Base-by-base conservation (phyloP, 352 stramenopile genomes). In the Pythium grandisporangium region DNA sequence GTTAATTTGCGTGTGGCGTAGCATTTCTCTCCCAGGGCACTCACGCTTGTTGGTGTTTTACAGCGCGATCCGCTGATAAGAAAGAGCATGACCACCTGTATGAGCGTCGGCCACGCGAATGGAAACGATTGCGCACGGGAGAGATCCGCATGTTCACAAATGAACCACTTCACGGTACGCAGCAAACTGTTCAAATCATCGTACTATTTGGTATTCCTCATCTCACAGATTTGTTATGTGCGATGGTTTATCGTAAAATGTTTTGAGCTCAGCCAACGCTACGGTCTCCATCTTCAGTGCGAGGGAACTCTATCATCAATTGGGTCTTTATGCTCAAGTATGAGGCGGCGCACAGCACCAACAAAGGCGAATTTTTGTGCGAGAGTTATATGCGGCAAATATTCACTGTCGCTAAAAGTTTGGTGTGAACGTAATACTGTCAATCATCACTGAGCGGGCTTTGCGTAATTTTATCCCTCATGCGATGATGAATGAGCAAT, bases 31-130 rank as follows among this genome's bases (percentile, higher is more conserved):
- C 5, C 30, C 36, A 3, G 10, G 16, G 6, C 11, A 20, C 5
- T 5, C 4, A 11, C 25, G 2, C 38, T 25, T 45, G 39, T 11
- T 11, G 24, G 25, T 43, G 6, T 20, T 14, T 29, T 36, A 42
- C 39, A 89, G 75, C 61, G 30, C 72, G 75, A 34, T 61, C 72
- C 1, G 75, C 65, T 29, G 72, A 85, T 55, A 86, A 86, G 43
- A 69, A 67, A 27, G 70, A 83, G 57, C 75, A 89, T 45, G 70
- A 83, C 27, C 67, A 89, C 46, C 56, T 89, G 42, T 89, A 84
- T 41, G 68, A 79, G 20, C 68, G 72, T 24, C 72, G 72, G 27
- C 69, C 70, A 55, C 70, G 70, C 13, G 70, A 85, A 43, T 86
- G 72, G 72, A 89, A 84, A 38, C 75, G 75, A 38, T 63, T 86